Base-by-base conservation (phyloP, 106 monocot genomes). In the Acanthochlamys bracteata region DNA sequence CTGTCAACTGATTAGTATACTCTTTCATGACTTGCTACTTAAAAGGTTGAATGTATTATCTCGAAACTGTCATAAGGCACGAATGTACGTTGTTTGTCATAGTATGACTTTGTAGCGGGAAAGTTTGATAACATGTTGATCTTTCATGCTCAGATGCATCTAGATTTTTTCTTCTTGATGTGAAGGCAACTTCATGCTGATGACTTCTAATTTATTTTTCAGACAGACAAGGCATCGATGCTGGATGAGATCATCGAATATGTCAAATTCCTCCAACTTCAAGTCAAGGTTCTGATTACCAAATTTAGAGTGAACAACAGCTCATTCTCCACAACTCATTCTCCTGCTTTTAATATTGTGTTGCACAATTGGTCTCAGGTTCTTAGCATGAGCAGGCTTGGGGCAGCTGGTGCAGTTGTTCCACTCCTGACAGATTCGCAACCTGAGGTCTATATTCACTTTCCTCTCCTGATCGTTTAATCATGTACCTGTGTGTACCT, bases 221-320 rank as follows among this genome's bases (percentile, higher is more conserved):
- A 94, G 93, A 61, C 80, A 20, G 89, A 93, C 55, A 93, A 83
- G 69, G 93, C 89, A 63, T 86, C 89, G 12, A 93, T 89, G 93
- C 86, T 93, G 39, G 93, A 93, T 69, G 93, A 89, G 61, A 85
- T 89, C 42, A 89, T 93, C 12, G 93, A 89, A 53, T 93, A 93
- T 70, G 89, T 93, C 55, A 93, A 84, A 66, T 94, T 94, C 57
- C 81, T 94, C 60, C 83, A 94, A 68, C 79, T 86, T 22, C 89
- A 94, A 89, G 89, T 94, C 52, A 89, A 89, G 89, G 93, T 94
- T 70, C 53, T 53, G 8, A 39, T 25, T 55, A 20, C 20, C 2
- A 20, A 20, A 55, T 10, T 55, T 20, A 55, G 20, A 22, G 10
- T 20, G 2, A 55, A 55, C 22, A 17, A 55, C n/a, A 55, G 2